Evolutionary conservation across 345 rosid species (phyloP).

Genomic region (Garcia nutans): DNA sequence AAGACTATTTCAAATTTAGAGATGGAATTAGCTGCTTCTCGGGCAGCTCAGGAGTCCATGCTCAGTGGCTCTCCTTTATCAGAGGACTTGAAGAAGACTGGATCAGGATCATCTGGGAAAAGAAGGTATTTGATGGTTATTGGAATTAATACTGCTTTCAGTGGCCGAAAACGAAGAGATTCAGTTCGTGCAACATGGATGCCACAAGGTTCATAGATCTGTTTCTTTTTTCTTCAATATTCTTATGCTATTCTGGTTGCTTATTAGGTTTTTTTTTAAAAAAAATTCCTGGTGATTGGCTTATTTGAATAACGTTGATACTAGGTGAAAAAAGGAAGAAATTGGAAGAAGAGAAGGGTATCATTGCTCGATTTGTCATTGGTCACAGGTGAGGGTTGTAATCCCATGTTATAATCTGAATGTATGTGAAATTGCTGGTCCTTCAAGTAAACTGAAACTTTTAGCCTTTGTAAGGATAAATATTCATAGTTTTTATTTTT

Average conservation of each 20-base stretch:
- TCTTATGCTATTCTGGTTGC: conserved; percentile 9
- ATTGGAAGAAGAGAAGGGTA: conserved; percentile 92
- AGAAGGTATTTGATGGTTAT: conserved; percentile 81
- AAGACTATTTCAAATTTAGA: conserved; percentile 91
- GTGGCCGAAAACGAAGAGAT: conserved; percentile 92
- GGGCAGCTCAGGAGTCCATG: conserved; percentile 73
- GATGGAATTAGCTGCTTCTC: conserved; percentile 98
- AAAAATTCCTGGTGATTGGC: conserved; percentile 8
- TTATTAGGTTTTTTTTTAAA: conserved; percentile 1
- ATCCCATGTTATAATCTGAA: neutral
- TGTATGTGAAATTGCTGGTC: neutral
- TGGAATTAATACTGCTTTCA: conserved; percentile 93
- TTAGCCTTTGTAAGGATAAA: neutral
- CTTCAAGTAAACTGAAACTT: neutral
- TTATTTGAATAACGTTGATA: conserved; percentile 16
- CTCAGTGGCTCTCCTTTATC: conserved; percentile 68
- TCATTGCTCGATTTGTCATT: conserved; percentile 79
- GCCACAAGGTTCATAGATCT: conserved; percentile 70
- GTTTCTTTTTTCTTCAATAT: neutral
- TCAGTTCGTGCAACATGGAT: conserved; percentile 95
- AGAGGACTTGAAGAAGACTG: conserved; percentile 44
- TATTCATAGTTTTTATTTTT: too few species aligned
- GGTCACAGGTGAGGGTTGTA: conserved; percentile 66
- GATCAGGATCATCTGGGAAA: conserved; percentile 42
- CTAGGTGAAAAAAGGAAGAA: conserved; percentile 82